Percentiles rank a stretch among this genome's conserved stretches.
Evolutionary conservation across 495 filamentous ascomycete genomes (phyloP).

Genomic region (Evernia prunastri): DNA sequence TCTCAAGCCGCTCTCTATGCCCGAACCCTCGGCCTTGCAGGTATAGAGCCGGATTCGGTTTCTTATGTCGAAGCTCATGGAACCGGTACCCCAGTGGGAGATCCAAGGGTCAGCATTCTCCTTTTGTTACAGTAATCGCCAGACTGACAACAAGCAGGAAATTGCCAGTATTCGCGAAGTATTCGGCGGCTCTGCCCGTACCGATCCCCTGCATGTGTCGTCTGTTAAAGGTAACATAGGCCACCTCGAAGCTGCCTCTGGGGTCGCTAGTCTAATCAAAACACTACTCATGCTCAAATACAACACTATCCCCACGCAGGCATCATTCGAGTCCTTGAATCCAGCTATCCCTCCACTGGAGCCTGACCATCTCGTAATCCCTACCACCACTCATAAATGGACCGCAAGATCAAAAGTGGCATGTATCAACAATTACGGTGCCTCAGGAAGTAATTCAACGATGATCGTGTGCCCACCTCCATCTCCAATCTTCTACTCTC

Average conservation of each 20-base stretch:
- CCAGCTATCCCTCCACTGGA: conserved; percentile 29
- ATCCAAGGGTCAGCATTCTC: too few species aligned
- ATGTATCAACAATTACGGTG: conserved; percentile 44
- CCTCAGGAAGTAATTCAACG: conserved; percentile 40
- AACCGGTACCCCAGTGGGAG: too few species aligned
- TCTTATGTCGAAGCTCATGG: conserved; percentile 38
- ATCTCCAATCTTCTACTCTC: too few species aligned
- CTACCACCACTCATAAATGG: conserved; percentile 28
- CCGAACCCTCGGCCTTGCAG: too few species aligned
- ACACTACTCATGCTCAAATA: conserved; percentile 32
- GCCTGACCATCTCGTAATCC: conserved; percentile 34
- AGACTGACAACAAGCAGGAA: too few species aligned
- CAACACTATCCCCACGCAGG: conserved; percentile 34
- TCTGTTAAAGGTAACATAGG: conserved; percentile 40
- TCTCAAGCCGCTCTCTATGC: conserved; percentile 34
- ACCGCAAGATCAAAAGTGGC: conserved; percentile 19
- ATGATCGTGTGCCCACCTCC: conserved; percentile 20
- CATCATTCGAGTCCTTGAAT: conserved; percentile 36
- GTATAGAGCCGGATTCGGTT: conserved; percentile 21
- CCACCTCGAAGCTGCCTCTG: conserved; percentile 35
- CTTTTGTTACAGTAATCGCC: too few species aligned
- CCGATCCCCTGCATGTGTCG: conserved; percentile 30
- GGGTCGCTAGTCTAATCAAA: conserved; percentile 33
- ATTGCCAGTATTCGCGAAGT: conserved; percentile 32
- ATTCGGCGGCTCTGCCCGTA: conserved; percentile 26